A percentile compares a stretch with the other conserved stretches of the same genome.
Evolutionary conservation across 495 filamentous ascomycete species (phyloP).

Genomic region (Trichoderma parareesei): DNA sequence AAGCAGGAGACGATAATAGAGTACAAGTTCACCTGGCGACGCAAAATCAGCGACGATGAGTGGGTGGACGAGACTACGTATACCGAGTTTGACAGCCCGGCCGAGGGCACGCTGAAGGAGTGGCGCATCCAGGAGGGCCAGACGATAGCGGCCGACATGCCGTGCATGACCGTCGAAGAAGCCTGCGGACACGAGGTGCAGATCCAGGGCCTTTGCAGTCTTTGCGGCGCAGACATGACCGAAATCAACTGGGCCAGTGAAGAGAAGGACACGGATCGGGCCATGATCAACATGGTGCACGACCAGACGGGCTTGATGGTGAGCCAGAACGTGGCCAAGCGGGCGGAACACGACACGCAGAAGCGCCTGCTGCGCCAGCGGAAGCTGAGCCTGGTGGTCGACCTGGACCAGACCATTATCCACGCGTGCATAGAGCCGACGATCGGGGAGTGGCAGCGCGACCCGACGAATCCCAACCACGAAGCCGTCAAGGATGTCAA

Average conservation of each 20-base stretch:
- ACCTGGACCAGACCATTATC: slow-evolving; percentile 97
- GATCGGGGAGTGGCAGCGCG: slow-evolving; percentile 87
- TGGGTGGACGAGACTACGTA: slow-evolving; percentile 48
- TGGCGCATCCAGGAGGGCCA: slow-evolving; percentile 72
- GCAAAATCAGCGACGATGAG: slow-evolving; percentile 66
- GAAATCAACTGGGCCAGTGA: slow-evolving; percentile 42
- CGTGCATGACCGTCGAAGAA: slow-evolving; percentile 77
- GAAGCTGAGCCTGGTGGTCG: slow-evolving; percentile 89
- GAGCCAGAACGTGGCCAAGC: slow-evolving; percentile 63
- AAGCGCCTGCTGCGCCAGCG: slow-evolving; percentile 65
- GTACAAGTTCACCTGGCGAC: slow-evolving; percentile 72
- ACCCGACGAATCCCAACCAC: slow-evolving; percentile 83
- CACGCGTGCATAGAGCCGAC: slow-evolving; percentile 97
- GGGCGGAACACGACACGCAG: slow-evolving; percentile 79
- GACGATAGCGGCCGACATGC: slow-evolving; percentile 49
- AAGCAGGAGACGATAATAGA: slow-evolving; percentile 69
- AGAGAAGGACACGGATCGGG: slow-evolving; percentile 60
- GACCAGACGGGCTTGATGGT: slow-evolving; percentile 75
- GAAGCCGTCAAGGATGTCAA: slow-evolving; percentile 81
- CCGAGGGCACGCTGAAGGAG: slow-evolving; percentile 64
- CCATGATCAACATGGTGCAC: slow-evolving; percentile 87
- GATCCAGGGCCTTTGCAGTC: slow-evolving; percentile 78
- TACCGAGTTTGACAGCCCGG: slow-evolving; percentile 69
- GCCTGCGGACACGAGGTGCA: slow-evolving; percentile 86
- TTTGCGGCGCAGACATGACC: slow-evolving; percentile 97